A percentile compares a stretch with the other conserved stretches of the same genome.
Evolutionary conservation across 2,329 filamentous ascomycete species (phyloP).

Genomic region (Tolypocladium sp.): DNA sequence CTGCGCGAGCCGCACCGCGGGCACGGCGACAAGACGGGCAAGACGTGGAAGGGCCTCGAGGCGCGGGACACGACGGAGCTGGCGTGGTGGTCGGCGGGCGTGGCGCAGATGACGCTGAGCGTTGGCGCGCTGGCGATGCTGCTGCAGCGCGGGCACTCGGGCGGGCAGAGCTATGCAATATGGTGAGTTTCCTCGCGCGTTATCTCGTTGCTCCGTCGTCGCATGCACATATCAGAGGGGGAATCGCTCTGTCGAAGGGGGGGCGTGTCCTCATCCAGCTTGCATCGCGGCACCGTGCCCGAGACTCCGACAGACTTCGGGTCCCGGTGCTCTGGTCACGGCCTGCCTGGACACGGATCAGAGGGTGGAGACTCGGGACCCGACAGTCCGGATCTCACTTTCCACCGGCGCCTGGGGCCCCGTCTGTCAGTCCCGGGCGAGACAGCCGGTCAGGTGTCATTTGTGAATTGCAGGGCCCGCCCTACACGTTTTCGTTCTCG

Average conservation of each 20-base stretch:
- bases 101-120: constrained; percentile 32
- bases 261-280: background rate
- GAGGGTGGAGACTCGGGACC: background rate
- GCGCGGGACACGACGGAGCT: constrained; percentile 39
- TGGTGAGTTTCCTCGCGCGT: constrained; percentile 28
- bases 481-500: background rate
- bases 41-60: constrained; percentile 30
- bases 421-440: background rate
- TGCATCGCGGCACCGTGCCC: too few species aligned
- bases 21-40: constrained; percentile 32
- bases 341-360: background rate
- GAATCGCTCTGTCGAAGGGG: background rate
- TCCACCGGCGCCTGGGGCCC: background rate
- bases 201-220: background rate
- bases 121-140: constrained; percentile 32
- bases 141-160: constrained; percentile 34
- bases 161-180: constrained; percentile 36
- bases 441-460: background rate
- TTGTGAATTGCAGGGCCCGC: background rate
- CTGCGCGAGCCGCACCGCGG: constrained; percentile 29
- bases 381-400: background rate
- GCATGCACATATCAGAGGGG: background rate
- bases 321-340: background rate
- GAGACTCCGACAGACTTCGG: background rate
- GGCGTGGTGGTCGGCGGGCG: constrained; percentile 37